Base-by-base conservation (phyloP, 164 flowering plant genomes). In the Vitis rotundifolia region DNA sequence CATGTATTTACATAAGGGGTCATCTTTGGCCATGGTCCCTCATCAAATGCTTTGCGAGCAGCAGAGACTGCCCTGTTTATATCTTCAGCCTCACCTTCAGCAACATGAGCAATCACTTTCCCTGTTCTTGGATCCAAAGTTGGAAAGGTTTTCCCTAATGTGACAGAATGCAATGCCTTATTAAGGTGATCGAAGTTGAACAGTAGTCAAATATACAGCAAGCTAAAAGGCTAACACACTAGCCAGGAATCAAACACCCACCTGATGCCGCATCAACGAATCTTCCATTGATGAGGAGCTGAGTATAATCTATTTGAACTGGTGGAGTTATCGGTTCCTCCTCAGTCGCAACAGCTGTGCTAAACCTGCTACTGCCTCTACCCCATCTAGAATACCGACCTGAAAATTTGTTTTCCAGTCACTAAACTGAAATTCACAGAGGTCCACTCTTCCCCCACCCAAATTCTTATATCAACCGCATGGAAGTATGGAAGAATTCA, bases 261-360 rank as follows among this genome's bases (percentile, higher is more conserved):
- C 78, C 78, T 49, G 79, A 76, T n/a, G 73, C 79, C 5, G 76
- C 61, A 64, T 76, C 76, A n/a, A 76, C 79, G 37, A 72, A 68
- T 5, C 68, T 5, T 11, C 79, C 79, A 60, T 76, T 61, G 52
- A 76, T 76, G 8, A 76, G 64, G 22, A 72, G 79, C 72, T 77
- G 65, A 49, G 78, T 76, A 44, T 75, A 68, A 22, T 77, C 31
- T 5, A 75, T 63, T 11, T 69, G n/a, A 56, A 81, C 76, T 13
- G 81, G 68, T 37, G 84, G 84, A 50, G 56, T 71, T 64, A 78
- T 63, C 0, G 79, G 77, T 59, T 81, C 77, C 28, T 81, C 83
- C 28, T 81, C 83, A 58, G 53, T 44, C 28, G 68, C 79, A 10
- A 73, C 77, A 14, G 78, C 61, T 3, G 78, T 74, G 73, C 76